phyloP scores from a whole-genome alignment of 352 stramenopile species.

The Phytopythium oedochilum region DNA sequence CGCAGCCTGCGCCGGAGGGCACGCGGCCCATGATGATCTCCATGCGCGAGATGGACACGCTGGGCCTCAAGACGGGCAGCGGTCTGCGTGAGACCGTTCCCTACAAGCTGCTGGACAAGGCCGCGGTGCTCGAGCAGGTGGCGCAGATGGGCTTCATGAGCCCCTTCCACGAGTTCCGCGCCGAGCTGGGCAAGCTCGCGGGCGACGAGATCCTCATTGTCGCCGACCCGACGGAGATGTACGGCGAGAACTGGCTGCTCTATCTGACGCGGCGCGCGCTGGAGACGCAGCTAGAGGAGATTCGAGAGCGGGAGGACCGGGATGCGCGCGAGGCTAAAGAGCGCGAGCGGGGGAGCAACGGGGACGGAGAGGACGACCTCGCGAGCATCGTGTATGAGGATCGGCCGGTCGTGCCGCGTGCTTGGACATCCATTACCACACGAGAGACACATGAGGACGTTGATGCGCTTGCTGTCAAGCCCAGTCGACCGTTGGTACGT shows the following conservation, averaged over 20 bases:
- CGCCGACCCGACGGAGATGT: slow-evolving; percentile 66
- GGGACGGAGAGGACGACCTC: slow-evolving; percentile 39
- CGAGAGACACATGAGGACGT: slow-evolving; percentile 68
- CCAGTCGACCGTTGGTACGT: slow-evolving; percentile 35
- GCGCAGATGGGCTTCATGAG: slow-evolving; percentile 78
- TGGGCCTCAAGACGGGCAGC: slow-evolving; percentile 73
- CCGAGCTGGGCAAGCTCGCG: slow-evolving; percentile 63
- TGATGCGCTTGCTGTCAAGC: slow-evolving; percentile 46
- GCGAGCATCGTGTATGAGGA: slow-evolving; percentile 72
- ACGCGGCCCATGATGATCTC: slow-evolving; percentile 82
- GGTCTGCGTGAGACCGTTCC: slow-evolving; percentile 69
- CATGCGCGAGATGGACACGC: slow-evolving; percentile 82
- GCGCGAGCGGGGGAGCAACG: slow-evolving; percentile 19
- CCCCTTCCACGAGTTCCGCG: slow-evolving; percentile 69
- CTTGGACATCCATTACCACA: slow-evolving; percentile 44
- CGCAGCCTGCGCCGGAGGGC: slow-evolving; percentile 52
- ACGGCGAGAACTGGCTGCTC: slow-evolving; percentile 84
- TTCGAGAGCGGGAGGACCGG: slow-evolving; percentile 43
- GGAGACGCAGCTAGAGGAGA: slow-evolving; percentile 61
- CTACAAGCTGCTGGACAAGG: slow-evolving; percentile 66
- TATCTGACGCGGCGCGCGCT: slow-evolving; percentile 63
- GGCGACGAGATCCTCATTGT: slow-evolving; percentile 73
- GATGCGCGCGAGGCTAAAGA: slow-evolving; percentile 34
- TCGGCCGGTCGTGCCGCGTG: slow-evolving; percentile 51
- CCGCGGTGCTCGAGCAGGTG: slow-evolving; percentile 72